phyloP scores from a whole-genome alignment of 106 monocot species.

The Alisma plantagoaquatica region DNA sequence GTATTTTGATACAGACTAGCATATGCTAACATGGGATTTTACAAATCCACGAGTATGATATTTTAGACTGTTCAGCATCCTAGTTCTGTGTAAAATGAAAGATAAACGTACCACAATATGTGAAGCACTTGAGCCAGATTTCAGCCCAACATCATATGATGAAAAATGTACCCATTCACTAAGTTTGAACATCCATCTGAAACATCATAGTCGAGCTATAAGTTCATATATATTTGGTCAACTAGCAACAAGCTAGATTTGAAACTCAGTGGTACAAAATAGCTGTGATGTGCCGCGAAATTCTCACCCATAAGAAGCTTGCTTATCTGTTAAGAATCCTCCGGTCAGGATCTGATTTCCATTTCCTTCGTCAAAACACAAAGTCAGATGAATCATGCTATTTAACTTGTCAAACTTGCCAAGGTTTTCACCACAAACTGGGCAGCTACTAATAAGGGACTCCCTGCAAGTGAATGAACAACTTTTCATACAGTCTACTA shows the following conservation, averaged over 20 bases:
- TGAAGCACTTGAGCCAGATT: conserved; percentile 74
- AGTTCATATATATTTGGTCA: no score
- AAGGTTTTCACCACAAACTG: conserved; percentile 86
- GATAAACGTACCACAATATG: conserved; percentile 83
- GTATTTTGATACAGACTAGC: no score
- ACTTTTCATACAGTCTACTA: no score
- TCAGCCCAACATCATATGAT: no score
- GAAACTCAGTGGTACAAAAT: neutral
- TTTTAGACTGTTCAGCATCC: no score
- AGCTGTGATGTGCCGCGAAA: neutral
- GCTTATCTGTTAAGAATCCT: conserved; percentile 83
- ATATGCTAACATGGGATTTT: no score
- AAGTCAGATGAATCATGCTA: conserved; percentile 73
- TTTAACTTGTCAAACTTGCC: conserved; percentile 62
- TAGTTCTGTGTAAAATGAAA: no score
- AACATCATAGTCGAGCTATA: no score
- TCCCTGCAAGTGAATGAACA: conserved; percentile 54
- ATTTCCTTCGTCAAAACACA: conserved; percentile 94
- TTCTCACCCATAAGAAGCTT: conserved; percentile 83
- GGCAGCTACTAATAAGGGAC: conserved; percentile 77
- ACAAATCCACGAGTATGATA: no score
- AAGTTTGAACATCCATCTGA: conserved; percentile 89
- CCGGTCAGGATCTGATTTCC: conserved; percentile 94
- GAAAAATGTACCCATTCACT: no score
- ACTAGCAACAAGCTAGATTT: no score